A percentile compares a stretch with the other conserved stretches of the same genome.
phyloP scores from a whole-genome alignment of 148 eudicot genomes.

The Drosera capensis region DNA sequence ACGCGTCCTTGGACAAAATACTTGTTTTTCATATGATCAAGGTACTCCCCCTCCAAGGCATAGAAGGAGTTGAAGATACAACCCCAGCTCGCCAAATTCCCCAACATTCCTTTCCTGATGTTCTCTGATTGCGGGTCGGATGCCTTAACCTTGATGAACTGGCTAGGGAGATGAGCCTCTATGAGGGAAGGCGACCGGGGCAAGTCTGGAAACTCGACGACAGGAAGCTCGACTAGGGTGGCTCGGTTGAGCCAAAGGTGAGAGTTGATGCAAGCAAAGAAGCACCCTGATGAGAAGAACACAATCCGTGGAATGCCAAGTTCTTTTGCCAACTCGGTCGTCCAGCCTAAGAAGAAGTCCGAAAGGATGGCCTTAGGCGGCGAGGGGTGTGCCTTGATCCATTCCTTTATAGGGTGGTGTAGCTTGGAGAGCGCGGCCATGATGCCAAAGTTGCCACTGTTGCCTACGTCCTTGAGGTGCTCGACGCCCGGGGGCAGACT shows the following conservation, averaged over 20 bases:
- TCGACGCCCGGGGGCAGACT: too few relatives aligned
- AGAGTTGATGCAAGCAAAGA: constrained; percentile 6
- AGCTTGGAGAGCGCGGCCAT: too few relatives aligned
- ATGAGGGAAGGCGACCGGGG: constrained; percentile 14
- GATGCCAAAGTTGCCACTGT: too few relatives aligned
- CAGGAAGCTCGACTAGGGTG: constrained; percentile 7
- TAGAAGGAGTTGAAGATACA: constrained; percentile 17
- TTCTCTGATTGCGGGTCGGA: constrained; percentile 17
- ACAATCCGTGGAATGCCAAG: constrained; percentile 16
- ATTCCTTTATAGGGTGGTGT: constrained; percentile 19
- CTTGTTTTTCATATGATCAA: constrained; percentile 13
- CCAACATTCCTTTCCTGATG: constrained; percentile 11
- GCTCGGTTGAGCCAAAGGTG: background rate
- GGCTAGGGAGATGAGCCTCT: constrained; percentile 19
- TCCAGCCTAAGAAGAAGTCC: constrained; percentile 28
- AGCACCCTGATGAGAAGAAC: constrained; percentile 20
- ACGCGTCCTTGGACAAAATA: constrained; percentile 15
- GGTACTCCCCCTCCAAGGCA: constrained; percentile 21
- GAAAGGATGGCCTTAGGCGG: constrained; percentile 24
- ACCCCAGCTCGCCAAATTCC: constrained; percentile 29
- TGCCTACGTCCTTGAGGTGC: too few relatives aligned
- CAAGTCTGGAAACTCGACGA: constrained; percentile 4
- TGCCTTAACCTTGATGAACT: constrained; percentile 13
- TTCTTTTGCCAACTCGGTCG: constrained; percentile 12
- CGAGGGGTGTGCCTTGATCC: constrained; percentile 24